Base-by-base conservation (phyloP, 2,329 filamentous ascomycete genomes). In the Dothideomycetidae sp. region DNA sequence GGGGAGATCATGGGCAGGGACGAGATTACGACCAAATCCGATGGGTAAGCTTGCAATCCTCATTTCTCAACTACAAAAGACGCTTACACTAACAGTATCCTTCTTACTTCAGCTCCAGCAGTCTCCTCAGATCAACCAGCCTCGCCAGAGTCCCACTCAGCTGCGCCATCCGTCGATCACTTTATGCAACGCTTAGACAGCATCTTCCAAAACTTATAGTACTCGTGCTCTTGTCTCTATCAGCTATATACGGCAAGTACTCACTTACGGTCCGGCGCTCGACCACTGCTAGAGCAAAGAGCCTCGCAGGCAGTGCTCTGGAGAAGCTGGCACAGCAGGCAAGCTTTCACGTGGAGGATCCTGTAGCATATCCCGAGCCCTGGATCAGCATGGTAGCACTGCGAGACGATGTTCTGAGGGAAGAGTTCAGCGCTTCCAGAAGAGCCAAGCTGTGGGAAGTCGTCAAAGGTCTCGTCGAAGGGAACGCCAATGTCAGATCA, bases 371-470 rank as follows among this genome's bases (percentile, higher is more conserved):
- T 36, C 71, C 75, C 12, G 86, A 94, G 44, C 68, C 77, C 1
- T 93, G 81, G 62, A 72, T 98, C 44, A 82, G 84, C 52, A 72
- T 94, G 48, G 82, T 82, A 1, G 90, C 96, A 54, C 64, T 98
- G 37, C 71, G 90, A 42, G 90, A 98, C 52, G 88, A 96, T 52
- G 78, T 98, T 3, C 66, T 98, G 28, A 70, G 88, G 13, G 73
- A 79, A 17, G 77, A 93, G 43, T 83, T 94, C 55, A 78, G 73
- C 3, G 68, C 86, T 13, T 67, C 69, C 5, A 73, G 85, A 49
- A 71, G 90, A 26, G 80, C 90, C 53, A 72, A 74, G 39, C 66
- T 98, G 35, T 98, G 92, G 90, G 70, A 75, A 45, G 74, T 75
- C 34, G 90, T 98, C 13, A 72, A 75, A 47, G 73, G 68, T 36